Base-by-base conservation (phyloP, 345 rosid species). In the Euphorbia peplus region DNA sequence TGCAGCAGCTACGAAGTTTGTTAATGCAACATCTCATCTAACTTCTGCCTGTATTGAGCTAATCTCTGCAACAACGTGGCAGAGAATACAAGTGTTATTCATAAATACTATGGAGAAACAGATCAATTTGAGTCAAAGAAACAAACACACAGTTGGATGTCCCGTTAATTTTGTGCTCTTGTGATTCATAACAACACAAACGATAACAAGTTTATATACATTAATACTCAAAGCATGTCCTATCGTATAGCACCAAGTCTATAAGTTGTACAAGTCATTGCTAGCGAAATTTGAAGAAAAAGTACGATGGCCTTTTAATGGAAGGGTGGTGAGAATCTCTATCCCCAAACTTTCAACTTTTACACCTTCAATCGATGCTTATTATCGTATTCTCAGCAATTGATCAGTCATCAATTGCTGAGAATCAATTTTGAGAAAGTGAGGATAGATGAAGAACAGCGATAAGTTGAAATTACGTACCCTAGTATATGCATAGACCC, bases 401-500 rank as follows among this genome's bases (percentile, higher is more conserved):
- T n/a, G n/a, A n/a, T n/a, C n/a, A n/a, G n/a, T n/a, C n/a, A n/a
- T n/a, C n/a, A n/a, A n/a, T n/a, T n/a, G n/a, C n/a, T n/a, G n/a
- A n/a, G n/a, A n/a, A n/a, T n/a, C n/a, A n/a, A n/a, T n/a, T n/a
- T n/a, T n/a, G n/a, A n/a, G n/a, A n/a, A n/a, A n/a, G n/a, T n/a
- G n/a, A n/a, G n/a, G n/a, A 16, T 2, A 15, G 52, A 41, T 13
- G 13, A 63, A 4, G 11, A 57, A 64, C 14, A 47, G 22, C 3
- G 29, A 30, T 16, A 22, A 41, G 22, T 35, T 71, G 64, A 79
- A 56, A 55, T 54, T 48, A 63, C 81, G 60, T 73, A 87, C 99
- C 86, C 88, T 83, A 46, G 96, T 91, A 80, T 95, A 91, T 69
- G 99, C 98, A 79, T 89, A 95, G 41, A 95, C 95, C 28, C 98